These are phyloP conservation scores for Teratosphaeriaceae sp. DNA, from an alignment of 2,329 filamentous ascomycete species.

Conservation along the genomic window DNA sequence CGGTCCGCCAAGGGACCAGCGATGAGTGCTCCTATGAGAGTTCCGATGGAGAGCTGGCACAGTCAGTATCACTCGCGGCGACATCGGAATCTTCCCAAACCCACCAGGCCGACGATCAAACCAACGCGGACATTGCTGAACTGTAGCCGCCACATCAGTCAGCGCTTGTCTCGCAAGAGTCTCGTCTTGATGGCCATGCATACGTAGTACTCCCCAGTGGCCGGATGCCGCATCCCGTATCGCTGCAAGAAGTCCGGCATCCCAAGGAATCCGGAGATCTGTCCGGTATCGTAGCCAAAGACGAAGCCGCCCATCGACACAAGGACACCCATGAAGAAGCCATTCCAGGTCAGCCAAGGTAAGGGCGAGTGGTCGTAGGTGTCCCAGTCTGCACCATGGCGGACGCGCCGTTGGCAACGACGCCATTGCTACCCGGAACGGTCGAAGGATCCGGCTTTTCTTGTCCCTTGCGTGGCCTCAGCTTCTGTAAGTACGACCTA, in stretches of 20 bases:
- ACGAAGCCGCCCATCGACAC: background rate
- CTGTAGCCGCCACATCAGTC: slow-evolving; percentile 26
- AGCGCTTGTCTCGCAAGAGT: slow-evolving; percentile 47
- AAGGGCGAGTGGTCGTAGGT: background rate
- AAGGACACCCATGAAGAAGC: background rate
- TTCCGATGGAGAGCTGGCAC: no score
- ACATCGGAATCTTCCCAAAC: no score
- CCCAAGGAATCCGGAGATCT: slow-evolving; percentile 55
- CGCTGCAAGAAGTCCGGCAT: slow-evolving; percentile 47
- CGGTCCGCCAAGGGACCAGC: slow-evolving; percentile 55
- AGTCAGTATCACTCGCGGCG: no score
- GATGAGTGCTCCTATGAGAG: slow-evolving; percentile 50
- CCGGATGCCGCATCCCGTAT: background rate
- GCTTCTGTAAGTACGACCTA: background rate
- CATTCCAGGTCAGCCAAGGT: background rate
- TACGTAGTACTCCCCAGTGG: background rate
- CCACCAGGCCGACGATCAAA: slow-evolving; percentile 53
- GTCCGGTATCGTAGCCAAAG: slow-evolving; percentile 46
- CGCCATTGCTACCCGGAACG: background rate
- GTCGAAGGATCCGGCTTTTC: background rate
- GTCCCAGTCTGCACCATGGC: background rate
- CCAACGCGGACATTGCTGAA: slow-evolving; percentile 58
- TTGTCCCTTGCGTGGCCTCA: background rate
- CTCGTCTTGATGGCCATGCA: slow-evolving; percentile 6
- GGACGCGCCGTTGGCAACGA: background rate